Conservation (phyloP, 495 filamentous ascomycete genomes). For the Aspergillus egyptiacus region DNA sequence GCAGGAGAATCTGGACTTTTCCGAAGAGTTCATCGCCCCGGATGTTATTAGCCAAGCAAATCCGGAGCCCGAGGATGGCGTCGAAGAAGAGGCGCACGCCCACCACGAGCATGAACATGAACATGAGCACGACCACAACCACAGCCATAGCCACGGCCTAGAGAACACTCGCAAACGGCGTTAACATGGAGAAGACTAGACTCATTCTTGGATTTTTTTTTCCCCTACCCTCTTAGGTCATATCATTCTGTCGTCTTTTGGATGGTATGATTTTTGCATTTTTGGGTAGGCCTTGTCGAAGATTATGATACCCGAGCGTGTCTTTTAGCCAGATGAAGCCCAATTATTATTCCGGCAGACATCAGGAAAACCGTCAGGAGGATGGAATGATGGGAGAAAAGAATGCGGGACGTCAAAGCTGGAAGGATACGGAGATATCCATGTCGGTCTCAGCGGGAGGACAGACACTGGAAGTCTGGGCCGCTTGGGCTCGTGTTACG, state of each 20-base stretch:
- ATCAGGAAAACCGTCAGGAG: too few relatives aligned
- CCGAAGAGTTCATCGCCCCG: conserved; percentile 72
- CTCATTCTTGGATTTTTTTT: conserved; percentile 6
- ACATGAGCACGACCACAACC: conserved; percentile 31
- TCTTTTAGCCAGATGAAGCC: too few relatives aligned
- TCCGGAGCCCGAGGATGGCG: conserved; percentile 57
- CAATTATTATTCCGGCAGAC: too few relatives aligned
- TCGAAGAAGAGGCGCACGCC: conserved; percentile 24
- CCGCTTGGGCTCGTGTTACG: too few relatives aligned
- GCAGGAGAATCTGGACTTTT: conserved; percentile 43
- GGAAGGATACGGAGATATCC: too few relatives aligned
- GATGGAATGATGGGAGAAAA: too few relatives aligned
- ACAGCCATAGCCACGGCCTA: conserved; percentile 28
- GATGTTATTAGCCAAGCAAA: conserved; percentile 56
- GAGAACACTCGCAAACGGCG: conserved; percentile 29
- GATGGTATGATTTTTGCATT: too few relatives aligned
- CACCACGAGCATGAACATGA: conserved; percentile 37
- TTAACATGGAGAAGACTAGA: conserved; percentile 9
- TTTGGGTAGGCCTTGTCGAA: too few relatives aligned
- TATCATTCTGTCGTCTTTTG: too few relatives aligned
- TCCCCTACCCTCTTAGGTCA: not conserved
- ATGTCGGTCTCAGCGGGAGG: too few relatives aligned
- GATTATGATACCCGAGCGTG: conserved; percentile 5
- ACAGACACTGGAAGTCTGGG: too few relatives aligned
- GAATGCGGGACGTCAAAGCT: too few relatives aligned